Base-by-base conservation (phyloP, 805 yeast genomes). In the Osmozyma mogii region DNA sequence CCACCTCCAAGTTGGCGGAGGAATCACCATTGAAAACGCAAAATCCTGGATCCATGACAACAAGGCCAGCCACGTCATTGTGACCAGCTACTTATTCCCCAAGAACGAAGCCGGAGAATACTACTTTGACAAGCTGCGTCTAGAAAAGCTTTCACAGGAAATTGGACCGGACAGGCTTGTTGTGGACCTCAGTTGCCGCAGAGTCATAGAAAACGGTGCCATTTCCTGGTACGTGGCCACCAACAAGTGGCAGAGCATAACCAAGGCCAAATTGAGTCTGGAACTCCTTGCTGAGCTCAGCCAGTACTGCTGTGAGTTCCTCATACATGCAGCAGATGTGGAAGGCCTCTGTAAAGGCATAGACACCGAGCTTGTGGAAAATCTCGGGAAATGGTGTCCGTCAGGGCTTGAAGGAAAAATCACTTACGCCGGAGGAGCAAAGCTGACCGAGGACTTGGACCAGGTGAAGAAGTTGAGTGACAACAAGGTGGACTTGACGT, bases 381-480 rank as follows among this genome's bases (percentile, higher is more conserved):
- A 69, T 32, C 60, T 92, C 23, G 85, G 85, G 14, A 74, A 78
- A 41, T 92, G 97, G 97, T 68, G 75, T 40, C 70, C 68, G 2
- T 14, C 30, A 1, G 67, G 65, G 2, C 61, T 61, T 32, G 72
- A 68, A 16, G 65, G 83, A 2, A 87, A 82, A 19, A 75, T 84
- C 4, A 95, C 89, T 2, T 92, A 92, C 53, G 99, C 98, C 17
- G 99, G 99, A 9, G 99, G 99, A 3, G 98, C 96, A 15, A 78
- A 75, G 44, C 70, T 72, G 50, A 49, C 83, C 0, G 52, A 57
- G 0, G 99, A 92, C 50, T 65, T 92, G 38, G 64, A 58, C 4
- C 58, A 68, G 15, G 97, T 92, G 3, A 54, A 75, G 7, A 37
- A 52, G 25, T 58, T 92, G 46, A 84, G 96, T 49, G 47, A 57